phyloP scores from a whole-genome alignment of 2,329 filamentous ascomycete species.

The Hymenoscyphus scutula region DNA sequence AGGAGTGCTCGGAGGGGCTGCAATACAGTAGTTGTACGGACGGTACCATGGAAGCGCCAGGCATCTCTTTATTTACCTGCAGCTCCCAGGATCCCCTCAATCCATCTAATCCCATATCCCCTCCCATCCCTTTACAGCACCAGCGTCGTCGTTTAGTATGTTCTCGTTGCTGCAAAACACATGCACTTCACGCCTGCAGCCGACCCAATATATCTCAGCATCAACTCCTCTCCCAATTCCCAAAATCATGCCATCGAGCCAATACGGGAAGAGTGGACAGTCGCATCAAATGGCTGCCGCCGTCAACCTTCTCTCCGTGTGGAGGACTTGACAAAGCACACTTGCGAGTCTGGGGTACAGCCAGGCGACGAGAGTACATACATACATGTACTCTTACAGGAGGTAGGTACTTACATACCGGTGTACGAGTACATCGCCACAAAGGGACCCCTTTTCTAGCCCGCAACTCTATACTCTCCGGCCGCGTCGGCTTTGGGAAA shows the following conservation, averaged over 20 bases:
- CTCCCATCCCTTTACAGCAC: no score
- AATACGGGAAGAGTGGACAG: no score
- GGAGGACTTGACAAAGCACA: no score
- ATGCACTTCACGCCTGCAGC: not conserved
- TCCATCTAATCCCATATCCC: no score
- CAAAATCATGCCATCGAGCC: not conserved
- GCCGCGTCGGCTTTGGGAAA: not conserved
- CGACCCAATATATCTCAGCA: not conserved
- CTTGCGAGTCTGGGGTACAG: no score
- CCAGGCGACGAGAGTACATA: no score
- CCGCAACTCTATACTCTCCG: not conserved
- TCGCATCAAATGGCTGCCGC: not conserved
- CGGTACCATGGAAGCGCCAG: not conserved
- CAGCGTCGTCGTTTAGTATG: not conserved
- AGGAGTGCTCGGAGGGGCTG: no score
- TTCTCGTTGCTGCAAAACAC: not conserved
- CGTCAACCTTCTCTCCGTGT: no score
- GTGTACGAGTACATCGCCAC: no score
- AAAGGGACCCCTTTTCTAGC: not conserved
- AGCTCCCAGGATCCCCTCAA: not conserved
- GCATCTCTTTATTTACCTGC: not conserved
- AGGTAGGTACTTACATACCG: no score
- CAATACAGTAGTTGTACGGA: no score
- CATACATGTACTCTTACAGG: no score
- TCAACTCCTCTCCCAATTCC: not conserved